Evolutionary conservation across 1,284 basidiomycete species (phyloP), one percentile per base, ranked within the genome.

Genomic region (Cystobasidium slooffiae): DNA sequence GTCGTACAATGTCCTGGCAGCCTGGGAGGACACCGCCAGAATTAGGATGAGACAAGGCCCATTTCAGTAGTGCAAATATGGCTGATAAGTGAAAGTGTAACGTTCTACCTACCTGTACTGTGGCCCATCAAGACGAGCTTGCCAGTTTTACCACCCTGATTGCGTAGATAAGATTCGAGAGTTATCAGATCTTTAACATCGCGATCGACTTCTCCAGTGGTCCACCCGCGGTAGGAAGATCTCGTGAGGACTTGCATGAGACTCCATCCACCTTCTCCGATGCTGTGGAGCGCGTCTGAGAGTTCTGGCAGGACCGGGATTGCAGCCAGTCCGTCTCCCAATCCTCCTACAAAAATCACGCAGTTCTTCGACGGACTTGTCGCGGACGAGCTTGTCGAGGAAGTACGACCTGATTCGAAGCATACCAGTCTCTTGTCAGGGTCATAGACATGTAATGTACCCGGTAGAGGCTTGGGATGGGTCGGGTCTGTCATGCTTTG

Each of bases 1-100:
- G 63, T 31, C 70, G 70, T 18, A 73, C 52, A 39, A 66, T 73
- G 22, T 73, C 70, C 47, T 73, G 70, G 63, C 70, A 73, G 70
- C 70, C 70, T 73, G 20, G 41, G 10, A 5, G 31, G n/a, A n/a
- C n/a, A n/a, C n/a, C n/a, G n/a, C n/a, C n/a, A n/a, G n/a, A n/a
- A n/a, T n/a, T n/a, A n/a, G n/a, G n/a, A n/a, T n/a, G n/a, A n/a
- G n/a, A n/a, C n/a, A n/a, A n/a, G n/a, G n/a, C n/a, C n/a, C n/a
- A n/a, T n/a, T n/a, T n/a, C n/a, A n/a, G n/a, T n/a, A 18, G 20
- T 39, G 65, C 47, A 44, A 6, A 31, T 31, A 16, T 22, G 16
- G 6, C 8, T 18, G 16, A 49, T 37, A 5, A 52, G 3, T 5
- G 6, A 12, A 20, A 31, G 1, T n/a, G 31, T 24, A n/a, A 3